Evolutionary conservation across 306 rosid species (phyloP), one percentile per base, ranked within the genome.

Genomic region (Rosa rugosa): DNA sequence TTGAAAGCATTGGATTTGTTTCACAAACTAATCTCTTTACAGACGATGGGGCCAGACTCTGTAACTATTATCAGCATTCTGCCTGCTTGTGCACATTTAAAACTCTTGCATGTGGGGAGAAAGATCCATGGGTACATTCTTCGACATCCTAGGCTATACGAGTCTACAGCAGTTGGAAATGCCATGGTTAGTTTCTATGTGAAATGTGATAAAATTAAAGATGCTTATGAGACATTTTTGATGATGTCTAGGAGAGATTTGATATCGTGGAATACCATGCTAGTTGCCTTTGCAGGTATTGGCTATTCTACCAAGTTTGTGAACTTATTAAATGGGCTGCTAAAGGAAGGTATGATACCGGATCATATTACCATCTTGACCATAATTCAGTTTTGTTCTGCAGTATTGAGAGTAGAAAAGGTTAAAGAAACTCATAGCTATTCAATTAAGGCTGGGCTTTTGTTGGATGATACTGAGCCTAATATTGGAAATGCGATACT

Each of bases 181-280:
- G 92, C 99, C 79, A 78, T 92, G 60, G 77, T 94, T 65, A 88
- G 82, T 83, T 91, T 90, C 87, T 94, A 92, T 81, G 88, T 95
- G 51, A 94, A 91, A 88, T 86, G 92, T 71, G 79, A 81, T 41
- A 44, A 74, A 49, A 57, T 74, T 53, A 87, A 80, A 73, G 89
- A 81, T 69, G 93, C 97, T 69, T 86, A 79, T 67, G 73, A 72
- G 79, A 68, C 79, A 2, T 94, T 92, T 87, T 81, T 77, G 5
- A 85, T 87, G 90, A 88, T 91, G 77, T 68, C 64, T 16, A 64
- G 51, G 73, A 91, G 87, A 84, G 98, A 94, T 85, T 78, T 92
- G 86, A 91, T 92, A 85, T 94, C 98, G n/a, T 94, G 98, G 97
- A 92, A 94, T 82, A 83, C 98, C 72, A 85, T 94, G 80, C 90